A percentile compares a stretch with the other conserved stretches of the same genome.
Conservation (phyloP, 2,329 filamentous ascomycete species). For the Fusarium cicatricum region DNA sequence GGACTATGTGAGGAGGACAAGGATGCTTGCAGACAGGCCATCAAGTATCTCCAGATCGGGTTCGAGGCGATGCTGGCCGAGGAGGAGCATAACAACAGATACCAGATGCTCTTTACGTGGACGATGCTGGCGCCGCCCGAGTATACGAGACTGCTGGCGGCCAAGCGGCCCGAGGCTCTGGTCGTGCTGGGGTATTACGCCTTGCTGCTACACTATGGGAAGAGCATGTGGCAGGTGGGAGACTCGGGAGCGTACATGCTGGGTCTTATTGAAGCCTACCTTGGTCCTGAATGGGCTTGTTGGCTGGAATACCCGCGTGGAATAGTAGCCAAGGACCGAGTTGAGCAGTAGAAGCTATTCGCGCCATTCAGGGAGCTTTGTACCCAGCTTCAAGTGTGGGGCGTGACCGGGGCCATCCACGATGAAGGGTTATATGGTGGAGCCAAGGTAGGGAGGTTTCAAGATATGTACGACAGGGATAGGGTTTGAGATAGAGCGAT, state of each 20-base stretch:
- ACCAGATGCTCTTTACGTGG: conserved; percentile 29
- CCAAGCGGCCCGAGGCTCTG: conserved; percentile 1
- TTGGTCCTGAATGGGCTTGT: conserved; percentile 14
- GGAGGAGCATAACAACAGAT: not conserved
- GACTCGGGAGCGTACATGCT: conserved; percentile 18
- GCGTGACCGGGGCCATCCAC: no score
- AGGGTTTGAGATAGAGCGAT: no score
- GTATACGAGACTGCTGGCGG: not conserved
- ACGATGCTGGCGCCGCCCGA: conserved; percentile 17
- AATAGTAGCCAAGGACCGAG: not conserved
- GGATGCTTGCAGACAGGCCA: not conserved
- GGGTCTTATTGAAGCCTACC: conserved; percentile 6
- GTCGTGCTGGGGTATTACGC: conserved; percentile 20
- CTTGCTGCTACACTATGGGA: conserved; percentile 15
- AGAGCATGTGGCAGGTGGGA: conserved; percentile 16
- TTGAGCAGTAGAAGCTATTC: no score
- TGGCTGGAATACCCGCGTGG: conserved; percentile 14
- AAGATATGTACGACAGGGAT: no score
- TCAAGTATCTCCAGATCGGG: conserved; percentile 11
- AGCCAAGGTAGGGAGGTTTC: no score
- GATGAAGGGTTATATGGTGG: no score
- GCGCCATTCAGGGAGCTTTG: no score
- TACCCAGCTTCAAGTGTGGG: no score
- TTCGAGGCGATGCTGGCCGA: conserved; percentile 11
- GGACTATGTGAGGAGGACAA: not conserved